Evolutionary conservation across 2,329 filamentous ascomycete species (phyloP), one percentile per base, ranked within the genome.

Genomic region (Fusarium circinatum): DNA sequence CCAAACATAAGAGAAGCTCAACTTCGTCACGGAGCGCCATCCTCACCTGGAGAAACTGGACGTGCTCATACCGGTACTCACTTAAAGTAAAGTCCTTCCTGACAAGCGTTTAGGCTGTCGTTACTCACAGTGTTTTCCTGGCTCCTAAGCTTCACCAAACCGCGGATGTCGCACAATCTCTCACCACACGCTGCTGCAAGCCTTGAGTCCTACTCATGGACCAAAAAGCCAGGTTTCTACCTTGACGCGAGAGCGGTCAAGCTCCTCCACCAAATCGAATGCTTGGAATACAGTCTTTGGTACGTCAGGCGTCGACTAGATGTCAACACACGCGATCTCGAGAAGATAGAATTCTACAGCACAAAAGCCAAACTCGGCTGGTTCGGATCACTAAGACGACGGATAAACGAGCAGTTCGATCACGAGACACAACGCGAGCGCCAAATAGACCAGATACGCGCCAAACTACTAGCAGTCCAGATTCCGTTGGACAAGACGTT

Each of bases 401-500:
- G 26, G 13, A 6, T 39, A 1, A 14, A 30, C 1, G 51, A 55
- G 24, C 15, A n/a, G 20, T 26, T 41, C 3, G 26, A 55, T 22
- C 12, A 13, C 8, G 5, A 30, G 14, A 41, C 41, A n/a, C 51
- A 28, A 4, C 51, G 51, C 8, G 34, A n/a, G 4, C 51, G 51
- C 4, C 34, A 55, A 11, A 55, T 55, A 14, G 51, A 55, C 15
- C 17, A 55, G 26, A 18, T 22, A n/a, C 36, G 51, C 14, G 8
- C 26, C 15, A 8, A n/a, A 6, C 24, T 42, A 0, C 36, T 55
- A 0, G 8, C 4, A 28, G 11, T n/a, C 14, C 24, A 28, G 24
- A 30, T 30, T 28, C 11, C 9, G 1, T n/a, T 17, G 15, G 24
- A 55, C 17, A 28, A 1, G 8, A 1, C 14, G 5, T 6, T 4